Evolutionary conservation across 2,329 filamentous ascomycete species (phyloP).

Genomic region (Anthostomella pinea): DNA sequence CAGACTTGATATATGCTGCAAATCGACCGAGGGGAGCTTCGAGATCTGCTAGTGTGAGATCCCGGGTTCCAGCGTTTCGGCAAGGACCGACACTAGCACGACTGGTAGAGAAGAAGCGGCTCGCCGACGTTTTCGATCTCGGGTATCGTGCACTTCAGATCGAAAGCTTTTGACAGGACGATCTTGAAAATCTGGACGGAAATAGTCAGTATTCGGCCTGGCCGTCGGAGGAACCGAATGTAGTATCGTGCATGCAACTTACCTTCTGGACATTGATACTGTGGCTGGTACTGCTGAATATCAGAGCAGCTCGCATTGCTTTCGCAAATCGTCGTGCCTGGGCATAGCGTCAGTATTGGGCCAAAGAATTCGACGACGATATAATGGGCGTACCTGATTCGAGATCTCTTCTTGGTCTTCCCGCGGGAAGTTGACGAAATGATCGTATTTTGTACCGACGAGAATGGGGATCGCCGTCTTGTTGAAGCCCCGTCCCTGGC

Average conservation of each 20-base stretch:
- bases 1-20: slow-evolving; percentile 1
- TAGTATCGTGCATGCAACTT: slow-evolving; percentile 7
- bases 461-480: slow-evolving; percentile 99
- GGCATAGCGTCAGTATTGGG: slow-evolving; percentile 17
- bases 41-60: not conserved
- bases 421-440: slow-evolving; percentile 96
- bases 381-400: slow-evolving; percentile 70
- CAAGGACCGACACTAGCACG: slow-evolving; percentile 36
- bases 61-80: not conserved
- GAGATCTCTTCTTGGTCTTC: slow-evolving; percentile 99
- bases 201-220: slow-evolving; percentile 5
- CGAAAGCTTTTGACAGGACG: slow-evolving; percentile 96
- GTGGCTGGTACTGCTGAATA: slow-evolving; percentile 98
- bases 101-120: slow-evolving; percentile 87
- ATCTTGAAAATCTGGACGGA: slow-evolving; percentile 91
- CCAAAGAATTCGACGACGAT: not conserved
- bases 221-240: too few species aligned
- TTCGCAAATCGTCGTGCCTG: slow-evolving; percentile 94
- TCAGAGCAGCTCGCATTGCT: slow-evolving; percentile 95
- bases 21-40: not conserved
- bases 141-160: slow-evolving; percentile 97
- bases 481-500: slow-evolving; percentile 96
- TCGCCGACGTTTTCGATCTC: slow-evolving; percentile 99
- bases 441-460: slow-evolving; percentile 97
- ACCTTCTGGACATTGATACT: slow-evolving; percentile 99